These are phyloP conservation scores for Magnusiomyces ingens DNA, from an alignment of 1,139 yeast genomes.

Conservation along the genomic window DNA sequence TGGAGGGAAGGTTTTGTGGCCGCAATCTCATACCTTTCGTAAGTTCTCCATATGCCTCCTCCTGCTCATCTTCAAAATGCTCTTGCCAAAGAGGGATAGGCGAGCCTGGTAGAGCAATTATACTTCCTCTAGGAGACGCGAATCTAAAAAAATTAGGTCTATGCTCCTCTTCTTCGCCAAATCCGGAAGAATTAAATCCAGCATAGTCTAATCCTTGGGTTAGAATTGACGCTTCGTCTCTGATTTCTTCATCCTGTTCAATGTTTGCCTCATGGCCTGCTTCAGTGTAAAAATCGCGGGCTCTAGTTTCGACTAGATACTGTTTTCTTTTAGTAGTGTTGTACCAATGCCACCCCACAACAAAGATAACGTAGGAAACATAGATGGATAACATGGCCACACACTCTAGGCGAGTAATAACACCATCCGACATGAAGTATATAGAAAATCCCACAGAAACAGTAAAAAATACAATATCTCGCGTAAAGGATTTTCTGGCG, in stretches of 20 bases:
- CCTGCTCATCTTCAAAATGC: conserved; percentile 21
- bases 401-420: conserved; percentile 43
- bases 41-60: conserved; percentile 26
- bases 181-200: conserved; percentile 11
- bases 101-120: not conserved
- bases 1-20: conserved; percentile 11
- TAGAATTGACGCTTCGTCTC: conserved; percentile 16
- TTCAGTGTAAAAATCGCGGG: conserved; percentile 28
- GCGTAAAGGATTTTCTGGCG: conserved; percentile 41
- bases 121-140: not conserved
- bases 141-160: not conserved
- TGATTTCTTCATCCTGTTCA: conserved; percentile 23
- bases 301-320: conserved; percentile 24
- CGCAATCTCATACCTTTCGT: conserved; percentile 27
- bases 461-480: conserved; percentile 52
- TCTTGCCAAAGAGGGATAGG: conserved; percentile 14
- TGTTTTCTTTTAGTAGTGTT: conserved; percentile 20
- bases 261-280: conserved; percentile 22
- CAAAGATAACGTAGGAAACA: conserved; percentile 46
- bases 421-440: conserved; percentile 41
- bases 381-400: conserved; percentile 46
- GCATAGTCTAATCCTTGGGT: conserved; percentile 21
- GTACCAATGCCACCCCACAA: conserved; percentile 40
- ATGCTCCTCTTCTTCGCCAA: not conserved
- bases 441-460: conserved; percentile 41